These are phyloP conservation scores for Yamagishiella unicocca DNA, from an alignment of 139 green algal species.

Conservation along the genomic window DNA sequence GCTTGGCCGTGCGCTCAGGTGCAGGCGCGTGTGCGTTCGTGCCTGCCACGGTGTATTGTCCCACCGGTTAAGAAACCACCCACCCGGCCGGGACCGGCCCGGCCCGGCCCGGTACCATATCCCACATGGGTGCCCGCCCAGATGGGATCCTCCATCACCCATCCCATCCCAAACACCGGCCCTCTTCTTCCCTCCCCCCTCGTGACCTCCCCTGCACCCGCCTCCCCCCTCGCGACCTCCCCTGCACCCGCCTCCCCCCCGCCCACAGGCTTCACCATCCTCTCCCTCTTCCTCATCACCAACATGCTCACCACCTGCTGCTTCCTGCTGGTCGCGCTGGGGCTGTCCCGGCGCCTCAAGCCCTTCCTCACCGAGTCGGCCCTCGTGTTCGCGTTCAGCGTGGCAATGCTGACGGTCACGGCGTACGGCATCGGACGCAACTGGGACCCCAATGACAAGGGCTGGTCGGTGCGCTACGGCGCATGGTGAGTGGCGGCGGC, in stretches of 20 bases:
- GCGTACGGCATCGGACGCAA: conserved; percentile 45
- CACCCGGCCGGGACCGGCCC: too few relatives aligned
- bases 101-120: too few relatives aligned
- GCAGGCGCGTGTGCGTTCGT: too few relatives aligned
- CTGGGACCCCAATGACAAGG: conserved; percentile 32
- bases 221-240: neutral
- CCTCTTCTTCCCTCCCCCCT: too few relatives aligned
- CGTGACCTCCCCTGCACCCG: neutral
- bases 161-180: neutral
- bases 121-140: too few relatives aligned
- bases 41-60: too few relatives aligned
- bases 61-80: too few relatives aligned
- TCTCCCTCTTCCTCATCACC: conserved; percentile 85
- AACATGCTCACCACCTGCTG: conserved; percentile 85
- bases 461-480: conserved; percentile 34
- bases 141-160: neutral
- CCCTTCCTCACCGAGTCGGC: conserved; percentile 50
- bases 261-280: conserved; percentile 58
- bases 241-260: neutral
- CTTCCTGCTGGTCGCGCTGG: conserved; percentile 69
- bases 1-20: too few relatives aligned
- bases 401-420: conserved; percentile 47
- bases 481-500: conserved; percentile 43
- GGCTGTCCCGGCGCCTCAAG: conserved; percentile 39
- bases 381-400: conserved; percentile 28